Percentiles rank a stretch among this genome's conserved stretches.
Evolutionary conservation across 2,329 filamentous ascomycete species (phyloP).

Genomic region (Epichloe uncinata): DNA sequence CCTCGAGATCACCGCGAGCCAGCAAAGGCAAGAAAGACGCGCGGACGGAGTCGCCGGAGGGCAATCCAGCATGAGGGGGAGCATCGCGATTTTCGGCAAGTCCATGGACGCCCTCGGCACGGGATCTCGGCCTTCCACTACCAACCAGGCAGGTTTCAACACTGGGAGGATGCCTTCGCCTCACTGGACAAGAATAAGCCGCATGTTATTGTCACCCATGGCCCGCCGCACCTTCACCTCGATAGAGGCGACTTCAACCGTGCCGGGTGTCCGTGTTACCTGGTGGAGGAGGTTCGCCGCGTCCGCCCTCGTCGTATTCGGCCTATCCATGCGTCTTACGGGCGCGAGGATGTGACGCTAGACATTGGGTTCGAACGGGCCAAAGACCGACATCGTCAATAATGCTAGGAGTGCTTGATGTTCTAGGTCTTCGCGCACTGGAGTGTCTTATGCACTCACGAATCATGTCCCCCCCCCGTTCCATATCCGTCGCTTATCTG

Average conservation of each 20-base stretch:
- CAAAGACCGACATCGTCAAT: too few relatives aligned
- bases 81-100: constrained; percentile 12
- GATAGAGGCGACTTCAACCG: constrained; percentile 13
- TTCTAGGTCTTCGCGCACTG: too few relatives aligned
- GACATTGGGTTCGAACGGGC: constrained; percentile 1
- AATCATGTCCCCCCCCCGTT: too few relatives aligned
- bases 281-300: constrained; percentile 9
- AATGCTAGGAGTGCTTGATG: too few relatives aligned
- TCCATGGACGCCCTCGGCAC: constrained; percentile 13
- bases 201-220: constrained; percentile 14
- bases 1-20: constrained; percentile 4
- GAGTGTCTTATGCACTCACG: too few relatives aligned
- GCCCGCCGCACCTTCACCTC: constrained; percentile 13
- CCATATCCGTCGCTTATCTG: too few relatives aligned
- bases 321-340: constrained; percentile 13
- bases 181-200: not conserved
- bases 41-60: not conserved
- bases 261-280: constrained; percentile 12
- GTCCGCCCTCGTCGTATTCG: constrained; percentile 12
- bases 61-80: not conserved
- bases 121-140: constrained; percentile 14
- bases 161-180: constrained; percentile 8
- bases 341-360: constrained; percentile 10
- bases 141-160: constrained; percentile 2
- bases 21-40: not conserved